Evolutionary conservation across 805 yeast genomes (phyloP).

Genomic region (Zygosaccharomyces gambellarensis): DNA sequence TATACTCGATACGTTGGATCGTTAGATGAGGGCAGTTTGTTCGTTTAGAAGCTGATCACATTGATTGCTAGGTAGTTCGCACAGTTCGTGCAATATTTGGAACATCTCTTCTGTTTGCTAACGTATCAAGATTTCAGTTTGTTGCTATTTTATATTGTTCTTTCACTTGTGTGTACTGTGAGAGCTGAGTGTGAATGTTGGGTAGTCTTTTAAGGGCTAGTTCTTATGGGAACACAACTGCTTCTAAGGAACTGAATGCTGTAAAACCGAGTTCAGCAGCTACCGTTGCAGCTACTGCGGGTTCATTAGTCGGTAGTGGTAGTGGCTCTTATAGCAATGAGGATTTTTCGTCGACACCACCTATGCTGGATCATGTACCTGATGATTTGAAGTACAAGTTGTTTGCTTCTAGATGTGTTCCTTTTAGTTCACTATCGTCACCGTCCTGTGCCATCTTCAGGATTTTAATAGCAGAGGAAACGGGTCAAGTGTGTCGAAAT

Average conservation of each 20-base stretch:
- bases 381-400: conserved; percentile 29
- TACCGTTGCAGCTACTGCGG: not conserved
- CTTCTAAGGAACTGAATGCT: not conserved
- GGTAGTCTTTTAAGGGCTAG: conserved; percentile 16
- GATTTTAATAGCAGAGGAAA: conserved; percentile 36
- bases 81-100: not conserved
- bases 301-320: conserved; percentile 1
- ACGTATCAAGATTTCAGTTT: not conserved
- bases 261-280: not conserved
- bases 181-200: conserved; percentile 7
- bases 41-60: not conserved
- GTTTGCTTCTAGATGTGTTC: conserved; percentile 24
- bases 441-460: conserved; percentile 26
- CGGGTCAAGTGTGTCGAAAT: conserved; percentile 36
- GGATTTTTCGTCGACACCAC: conserved; percentile 11
- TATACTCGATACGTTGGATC: not conserved
- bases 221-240: conserved; percentile 7
- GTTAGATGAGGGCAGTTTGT: conserved; percentile 1
- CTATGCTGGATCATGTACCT: conserved; percentile 25
- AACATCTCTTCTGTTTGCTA: not conserved
- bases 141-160: not conserved
- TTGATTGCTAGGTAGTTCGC: not conserved
- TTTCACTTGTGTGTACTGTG: not conserved
- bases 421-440: conserved; percentile 7
- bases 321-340: not conserved